Conservation (phyloP, 2,329 filamentous ascomycete species). For the Curvularia eragrostidis region DNA sequence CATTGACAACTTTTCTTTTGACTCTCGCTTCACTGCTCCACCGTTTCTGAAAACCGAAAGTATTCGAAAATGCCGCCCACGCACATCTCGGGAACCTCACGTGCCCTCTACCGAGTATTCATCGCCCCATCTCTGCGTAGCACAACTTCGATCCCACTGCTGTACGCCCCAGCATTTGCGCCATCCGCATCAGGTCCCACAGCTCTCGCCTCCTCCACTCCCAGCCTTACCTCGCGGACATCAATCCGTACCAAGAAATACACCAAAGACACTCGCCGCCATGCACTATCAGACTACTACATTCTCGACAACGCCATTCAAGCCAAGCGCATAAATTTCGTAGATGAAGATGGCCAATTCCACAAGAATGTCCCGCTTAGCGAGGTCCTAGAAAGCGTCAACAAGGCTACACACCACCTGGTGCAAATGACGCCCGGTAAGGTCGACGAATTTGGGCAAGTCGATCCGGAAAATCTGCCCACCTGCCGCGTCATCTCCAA, state of each 20-base stretch:
- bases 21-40: background rate
- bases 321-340: slow-evolving; percentile 53
- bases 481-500: slow-evolving; percentile 76
- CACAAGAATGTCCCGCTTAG: slow-evolving; percentile 38
- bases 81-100: slow-evolving; percentile 44
- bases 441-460: slow-evolving; percentile 29
- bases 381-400: slow-evolving; percentile 54
- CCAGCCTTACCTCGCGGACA: slow-evolving; percentile 18
- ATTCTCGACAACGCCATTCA: slow-evolving; percentile 59
- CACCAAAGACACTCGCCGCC: slow-evolving; percentile 43
- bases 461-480: slow-evolving; percentile 57
- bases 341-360: slow-evolving; percentile 51
- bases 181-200: slow-evolving; percentile 14
- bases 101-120: slow-evolving; percentile 56
- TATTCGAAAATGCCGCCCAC: slow-evolving; percentile 35
- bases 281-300: slow-evolving; percentile 49
- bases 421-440: slow-evolving; percentile 54
- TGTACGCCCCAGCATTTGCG: slow-evolving; percentile 30
- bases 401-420: slow-evolving; percentile 60
- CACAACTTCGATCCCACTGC: slow-evolving; percentile 24
- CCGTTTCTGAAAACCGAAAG: background rate
- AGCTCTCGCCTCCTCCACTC: slow-evolving; percentile 9
- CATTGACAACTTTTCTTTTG: slow-evolving; percentile 2
- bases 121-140: slow-evolving; percentile 45
- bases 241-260: slow-evolving; percentile 29